Base-by-base conservation (phyloP, 306 rosid species). In the Quercus parvula region DNA sequence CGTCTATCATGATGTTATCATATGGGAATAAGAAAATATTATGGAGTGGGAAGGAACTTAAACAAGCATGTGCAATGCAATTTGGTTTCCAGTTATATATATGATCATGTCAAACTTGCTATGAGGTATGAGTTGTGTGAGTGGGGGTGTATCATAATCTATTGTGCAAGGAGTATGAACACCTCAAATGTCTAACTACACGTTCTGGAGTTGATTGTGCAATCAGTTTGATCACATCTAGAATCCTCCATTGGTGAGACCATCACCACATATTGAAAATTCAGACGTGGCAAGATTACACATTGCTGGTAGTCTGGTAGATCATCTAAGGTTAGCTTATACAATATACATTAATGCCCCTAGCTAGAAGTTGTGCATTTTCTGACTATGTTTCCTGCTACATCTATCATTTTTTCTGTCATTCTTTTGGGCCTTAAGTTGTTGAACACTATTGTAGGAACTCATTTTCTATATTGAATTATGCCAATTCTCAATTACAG, bases 401-500 rank as follows among this genome's bases (percentile, higher is more conserved):
- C 5, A 20, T 20, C 64, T 10, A 22, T 58, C 64, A 58, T 20
- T 6, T 58, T 58, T 58, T 22, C 1, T 58, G 12, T 58, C 14
- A 3, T 25, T 58, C 15, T 79, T 10, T n/a, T 30, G 46, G 20
- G 2, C 17, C 8, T 67, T 69, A 5, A 28, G n/a, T 27, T 71
- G 3, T 19, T 56, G 58, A 70, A 63, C 31, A 18, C 62, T 0
- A 22, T 41, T 49, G 31, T 4, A n/a, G n/a, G 33, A 22, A 51
- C 52, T 66, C 25, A n/a, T 67, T 22, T 51, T 44, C 68, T 38
- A 22, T 38, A 30, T 55, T 56, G 8, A 22, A 35, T 24, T 55
- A 41, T 66, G 18, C 22, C 66, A 62, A 20, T 75, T 56, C 5
- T 73, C 25, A 44, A 75, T 58, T 41, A 41, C 55, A 78, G 86